Evolutionary conservation across 208 protist species (phyloP), one percentile per base, ranked within the genome.

Genomic region (Strigomonas galati): DNA sequence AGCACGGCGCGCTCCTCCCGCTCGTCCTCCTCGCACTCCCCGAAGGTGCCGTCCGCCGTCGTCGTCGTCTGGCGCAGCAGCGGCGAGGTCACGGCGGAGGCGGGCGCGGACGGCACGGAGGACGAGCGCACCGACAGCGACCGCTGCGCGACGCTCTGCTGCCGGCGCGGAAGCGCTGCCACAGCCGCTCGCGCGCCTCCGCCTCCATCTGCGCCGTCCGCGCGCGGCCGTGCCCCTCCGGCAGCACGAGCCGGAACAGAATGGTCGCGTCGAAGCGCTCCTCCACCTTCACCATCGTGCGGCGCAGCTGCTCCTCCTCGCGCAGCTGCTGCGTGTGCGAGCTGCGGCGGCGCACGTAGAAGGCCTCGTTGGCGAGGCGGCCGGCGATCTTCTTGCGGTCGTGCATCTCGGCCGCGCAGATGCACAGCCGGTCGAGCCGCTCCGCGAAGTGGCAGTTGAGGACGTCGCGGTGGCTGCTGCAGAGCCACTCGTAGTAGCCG

Each of bases 271-370:
- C 51, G n/a, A 28, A 7, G 17, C 23, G 23, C 30, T 30, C 54
- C 4, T 6, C 10, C 28, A 7, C 7, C 54, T 60, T 7, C n/a
- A 23, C 30, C 28, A n/a, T n/a, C 6, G 6, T 5, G 23, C 54
- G 54, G 23, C 28, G 23, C 9, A 37, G 23, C 10, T 26, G 10
- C 54, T 60, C 54, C 6, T 6, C n/a, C 9, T 10, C 15, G 54
- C 30, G 30, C 54, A 60, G 54, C 23, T 26, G 23, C 6, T 12
- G 23, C 6, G 32, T 6, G 10, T 30, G 10, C 6, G 54, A 60
- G 54, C 9, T 12, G 26, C 54, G 54, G 54, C 54, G 54, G 26
- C 54, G 54, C 23, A 26, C 54, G 54, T 60, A 60, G 54, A 37
- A 60, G 54, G 26, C 10, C 24, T 26, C 26, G 23, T 21, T 35